phyloP scores from a whole-genome alignment of 768 basidiomycete genomes.

The Pisolithus marmoratus region DNA sequence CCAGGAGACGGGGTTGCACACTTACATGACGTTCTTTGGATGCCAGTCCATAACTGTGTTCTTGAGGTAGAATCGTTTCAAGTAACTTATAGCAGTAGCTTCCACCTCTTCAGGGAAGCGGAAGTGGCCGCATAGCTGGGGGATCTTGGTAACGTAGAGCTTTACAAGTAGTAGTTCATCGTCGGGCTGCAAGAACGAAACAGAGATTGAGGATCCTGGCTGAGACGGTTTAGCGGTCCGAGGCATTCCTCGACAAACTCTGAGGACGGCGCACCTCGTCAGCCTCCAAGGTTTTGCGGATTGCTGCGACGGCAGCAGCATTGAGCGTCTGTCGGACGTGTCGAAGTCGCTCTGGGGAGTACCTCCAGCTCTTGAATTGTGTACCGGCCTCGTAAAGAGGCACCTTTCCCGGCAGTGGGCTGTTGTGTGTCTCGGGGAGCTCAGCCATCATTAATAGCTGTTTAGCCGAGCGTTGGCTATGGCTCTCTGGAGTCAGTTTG shows the following conservation, averaged over 20 bases:
- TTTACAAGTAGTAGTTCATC: constrained; percentile 75
- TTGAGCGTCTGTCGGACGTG: constrained; percentile 65
- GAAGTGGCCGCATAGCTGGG: constrained; percentile 78
- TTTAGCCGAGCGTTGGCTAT: too few species aligned
- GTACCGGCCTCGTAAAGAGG: constrained; percentile 74
- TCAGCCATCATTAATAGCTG: background rate
- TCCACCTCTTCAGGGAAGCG: constrained; percentile 90
- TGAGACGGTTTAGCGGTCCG: constrained; percentile 9
- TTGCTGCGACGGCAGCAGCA: constrained; percentile 65
- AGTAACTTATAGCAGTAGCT: constrained; percentile 84
- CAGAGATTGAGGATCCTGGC: constrained; percentile 60
- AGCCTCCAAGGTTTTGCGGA: constrained; percentile 66
- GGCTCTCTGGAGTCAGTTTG: too few species aligned
- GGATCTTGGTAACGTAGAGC: constrained; percentile 81
- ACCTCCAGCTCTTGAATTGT: constrained; percentile 86
- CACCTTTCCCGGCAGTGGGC: constrained; percentile 9
- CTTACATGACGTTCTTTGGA: constrained; percentile 96
- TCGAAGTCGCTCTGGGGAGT: constrained; percentile 61
- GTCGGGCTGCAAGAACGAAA: constrained; percentile 66
- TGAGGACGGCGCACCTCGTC: background rate
- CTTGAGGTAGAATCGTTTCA: constrained; percentile 95
- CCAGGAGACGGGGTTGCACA: constrained; percentile 1
- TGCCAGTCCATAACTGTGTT: constrained; percentile 99
- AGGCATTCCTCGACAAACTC: background rate
- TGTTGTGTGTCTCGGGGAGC: constrained; percentile 2